Evolutionary conservation across 768 basidiomycete genomes (phyloP), one percentile per base, ranked within the genome.

Genomic region (Suillus variegatus): DNA sequence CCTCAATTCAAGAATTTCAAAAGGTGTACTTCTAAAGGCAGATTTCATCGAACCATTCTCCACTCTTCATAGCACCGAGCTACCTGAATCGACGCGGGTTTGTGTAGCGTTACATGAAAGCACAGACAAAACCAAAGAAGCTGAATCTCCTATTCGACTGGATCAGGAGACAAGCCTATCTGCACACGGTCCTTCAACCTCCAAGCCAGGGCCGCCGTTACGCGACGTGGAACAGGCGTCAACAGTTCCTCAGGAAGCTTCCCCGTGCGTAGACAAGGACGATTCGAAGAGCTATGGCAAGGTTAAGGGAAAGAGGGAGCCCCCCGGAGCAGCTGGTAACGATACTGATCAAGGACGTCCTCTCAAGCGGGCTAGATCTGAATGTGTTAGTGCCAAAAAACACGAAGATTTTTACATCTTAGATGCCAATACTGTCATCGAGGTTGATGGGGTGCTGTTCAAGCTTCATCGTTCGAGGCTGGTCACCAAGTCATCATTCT

Each of bases 381-480:
- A 28, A 25, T 7, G 25, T 14, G 25, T 1, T 28, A 25, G 6
- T 14, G 12, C 72, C 13, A 14, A 20, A 25, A 52, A 52, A 65
- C 64, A 68, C 61, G 36, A 67, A 43, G n/a, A 64, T 18, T 73
- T 78, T 55, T 81, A 80, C 78, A 68, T 75, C 35, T 70, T 72
- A 14, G 79, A 79, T 63, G 81, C 77, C 5, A 74, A 73, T 18
- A 69, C 79, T 9, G 71, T 80, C 44, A 49, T 84, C 4, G 74
- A 79, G 58, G 65, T 79, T 28, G 67, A 73, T 22, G 67, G 72
- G 32, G 74, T 70, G 8, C 70, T 76, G 44, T 81, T 81, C 68
- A 71, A 71, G n/a, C 64, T 83, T 22, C 77, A 80, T 18, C 70
- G 76, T 13, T 77, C 76, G 62, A 72, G 71, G 22, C 75, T 82